Evolutionary conservation across 1,139 yeast species (phyloP).

Genomic region (Candida buenavistaensis): DNA sequence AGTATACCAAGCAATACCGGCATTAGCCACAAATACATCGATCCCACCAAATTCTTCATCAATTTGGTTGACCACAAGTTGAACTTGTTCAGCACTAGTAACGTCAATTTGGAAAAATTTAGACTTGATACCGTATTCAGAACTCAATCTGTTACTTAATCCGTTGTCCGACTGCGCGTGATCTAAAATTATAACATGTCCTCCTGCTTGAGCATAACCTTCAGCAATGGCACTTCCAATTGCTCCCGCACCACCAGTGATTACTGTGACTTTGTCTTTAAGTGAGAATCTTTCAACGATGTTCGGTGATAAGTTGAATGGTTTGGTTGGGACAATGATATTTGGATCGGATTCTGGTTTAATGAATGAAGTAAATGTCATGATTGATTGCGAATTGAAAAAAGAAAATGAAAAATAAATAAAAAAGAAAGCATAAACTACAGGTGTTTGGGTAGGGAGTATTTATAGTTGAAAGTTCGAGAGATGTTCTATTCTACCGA

Average conservation of each 20-base stretch:
- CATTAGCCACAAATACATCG: constrained; percentile 83
- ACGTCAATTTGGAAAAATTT: constrained; percentile 70
- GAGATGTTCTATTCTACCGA: too few species aligned
- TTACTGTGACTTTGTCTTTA: constrained; percentile 75
- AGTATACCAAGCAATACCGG: constrained; percentile 81
- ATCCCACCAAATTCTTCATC: constrained; percentile 66
- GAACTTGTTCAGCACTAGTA: constrained; percentile 57
- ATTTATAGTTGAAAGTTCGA: too few species aligned
- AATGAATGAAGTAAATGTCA: constrained; percentile 19
- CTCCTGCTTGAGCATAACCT: constrained; percentile 84
- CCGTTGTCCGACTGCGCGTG: constrained; percentile 40
- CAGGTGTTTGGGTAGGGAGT: too few species aligned
- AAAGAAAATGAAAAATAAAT: too few species aligned
- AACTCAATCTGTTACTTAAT: constrained; percentile 50
- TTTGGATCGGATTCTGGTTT: constrained; percentile 23
- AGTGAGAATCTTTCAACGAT: constrained; percentile 55
- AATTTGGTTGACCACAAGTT: constrained; percentile 52
- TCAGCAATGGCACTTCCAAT: constrained; percentile 79
- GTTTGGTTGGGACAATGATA: constrained; percentile 22
- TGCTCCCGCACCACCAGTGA: constrained; percentile 83
- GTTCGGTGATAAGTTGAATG: constrained; percentile 25
- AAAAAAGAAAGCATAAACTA: too few species aligned
- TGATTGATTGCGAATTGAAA: not conserved
- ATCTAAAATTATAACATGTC: constrained; percentile 76
- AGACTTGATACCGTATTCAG: constrained; percentile 59